These are phyloP conservation scores for Solanum dulcamara DNA, from an alignment of 257 asterid species.

Conservation along the genomic window DNA sequence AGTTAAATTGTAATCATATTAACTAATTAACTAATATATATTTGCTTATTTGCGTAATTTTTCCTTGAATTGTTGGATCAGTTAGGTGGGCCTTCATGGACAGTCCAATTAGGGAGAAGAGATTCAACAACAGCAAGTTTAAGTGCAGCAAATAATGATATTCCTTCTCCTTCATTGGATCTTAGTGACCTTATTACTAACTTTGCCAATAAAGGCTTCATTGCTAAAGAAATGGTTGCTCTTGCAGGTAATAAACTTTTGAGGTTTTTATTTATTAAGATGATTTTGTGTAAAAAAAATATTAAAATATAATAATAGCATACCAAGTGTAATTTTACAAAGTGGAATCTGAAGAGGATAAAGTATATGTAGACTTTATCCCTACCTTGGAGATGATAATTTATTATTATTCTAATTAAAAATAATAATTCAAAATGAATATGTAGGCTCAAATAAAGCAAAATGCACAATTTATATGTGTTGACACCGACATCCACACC, in stretches of 20 bases:
- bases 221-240: constrained; percentile 44
- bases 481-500: too few relatives aligned
- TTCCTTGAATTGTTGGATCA: constrained; percentile 5
- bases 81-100: constrained; percentile 62
- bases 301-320: too few relatives aligned
- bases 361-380: not conserved
- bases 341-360: too few relatives aligned
- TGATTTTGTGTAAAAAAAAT: not conserved
- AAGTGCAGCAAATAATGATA: constrained; percentile 32
- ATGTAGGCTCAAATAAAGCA: not conserved
- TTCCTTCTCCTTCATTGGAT: constrained; percentile 47
- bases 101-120: constrained; percentile 42
- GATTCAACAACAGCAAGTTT: constrained; percentile 53
- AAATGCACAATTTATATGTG: not conserved
- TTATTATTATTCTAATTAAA: not conserved
- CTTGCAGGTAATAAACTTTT: constrained; percentile 33
- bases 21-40: too few relatives aligned
- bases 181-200: constrained; percentile 28
- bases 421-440: not conserved
- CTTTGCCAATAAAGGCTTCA: constrained; percentile 50
- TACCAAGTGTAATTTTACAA: too few relatives aligned
- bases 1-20: too few relatives aligned
- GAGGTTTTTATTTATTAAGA: not conserved
- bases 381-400: not conserved
- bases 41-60: too few relatives aligned